phyloP scores from a whole-genome alignment of 2,329 filamentous ascomycete genomes.

The Botryotinia globosa region DNA sequence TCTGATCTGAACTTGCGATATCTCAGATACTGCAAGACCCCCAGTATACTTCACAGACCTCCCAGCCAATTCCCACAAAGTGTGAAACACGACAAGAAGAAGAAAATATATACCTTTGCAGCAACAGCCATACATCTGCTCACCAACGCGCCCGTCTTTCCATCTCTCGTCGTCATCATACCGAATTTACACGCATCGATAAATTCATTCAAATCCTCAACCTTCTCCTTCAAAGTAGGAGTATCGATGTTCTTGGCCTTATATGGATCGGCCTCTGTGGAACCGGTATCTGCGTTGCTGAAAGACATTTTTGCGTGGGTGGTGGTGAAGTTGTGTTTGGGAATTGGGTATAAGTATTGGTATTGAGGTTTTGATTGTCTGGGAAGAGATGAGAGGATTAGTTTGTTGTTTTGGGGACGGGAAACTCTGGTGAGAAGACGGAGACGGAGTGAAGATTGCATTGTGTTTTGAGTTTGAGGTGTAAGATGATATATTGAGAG shows the following conservation, averaged over 20 bases:
- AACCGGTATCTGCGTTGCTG: constrained; percentile 60
- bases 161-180: constrained; percentile 80
- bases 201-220: constrained; percentile 71
- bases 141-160: constrained; percentile 62
- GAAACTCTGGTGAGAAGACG: not conserved
- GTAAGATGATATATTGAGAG: too few species aligned
- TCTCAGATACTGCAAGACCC: not conserved
- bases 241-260: constrained; percentile 67
- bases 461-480: not conserved
- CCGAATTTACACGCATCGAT: constrained; percentile 74
- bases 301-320: constrained; percentile 40
- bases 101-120: constrained; percentile 55
- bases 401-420: not conserved
- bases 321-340: not conserved
- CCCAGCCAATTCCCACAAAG: not conserved
- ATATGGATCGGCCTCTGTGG: constrained; percentile 72
- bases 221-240: constrained; percentile 64
- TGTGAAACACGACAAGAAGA: not conserved
- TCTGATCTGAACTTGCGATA: not conserved
- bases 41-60: too few species aligned
- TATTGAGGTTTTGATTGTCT: not conserved
- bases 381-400: not conserved
- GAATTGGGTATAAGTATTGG: not conserved
- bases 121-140: constrained; percentile 87
- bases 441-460: not conserved